These are phyloP conservation scores for Globisporangium sylvaticum DNA, from an alignment of 352 stramenopile species.

Conservation along the genomic window DNA sequence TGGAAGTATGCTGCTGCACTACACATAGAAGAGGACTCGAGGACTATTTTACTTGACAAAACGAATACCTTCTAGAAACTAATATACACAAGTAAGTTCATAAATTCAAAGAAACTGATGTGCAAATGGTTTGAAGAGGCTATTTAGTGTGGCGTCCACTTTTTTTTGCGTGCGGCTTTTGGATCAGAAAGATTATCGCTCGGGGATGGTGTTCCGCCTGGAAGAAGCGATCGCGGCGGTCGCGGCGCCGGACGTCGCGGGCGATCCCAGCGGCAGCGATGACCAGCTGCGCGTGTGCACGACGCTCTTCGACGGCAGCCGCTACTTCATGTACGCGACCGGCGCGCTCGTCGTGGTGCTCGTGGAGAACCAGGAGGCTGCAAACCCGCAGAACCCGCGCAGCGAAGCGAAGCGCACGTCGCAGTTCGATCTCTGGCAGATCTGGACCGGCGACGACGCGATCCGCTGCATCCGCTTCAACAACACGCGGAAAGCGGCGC, in stretches of 20 bases:
- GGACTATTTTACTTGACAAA: too few relatives aligned
- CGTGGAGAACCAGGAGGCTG: conserved; percentile 30
- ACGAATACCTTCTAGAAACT: too few relatives aligned
- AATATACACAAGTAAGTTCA: too few relatives aligned
- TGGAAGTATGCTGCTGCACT: too few relatives aligned
- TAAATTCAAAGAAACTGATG: too few relatives aligned
- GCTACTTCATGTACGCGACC: conserved; percentile 54
- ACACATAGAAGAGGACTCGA: too few relatives aligned
- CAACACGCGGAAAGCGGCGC: conserved; percentile 36
- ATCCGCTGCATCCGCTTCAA: conserved; percentile 62
- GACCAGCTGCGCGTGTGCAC: conserved; percentile 27
- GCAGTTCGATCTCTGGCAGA: conserved; percentile 69
- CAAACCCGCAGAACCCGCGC: conserved; percentile 11
- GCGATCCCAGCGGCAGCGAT: not conserved
- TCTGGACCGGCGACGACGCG: conserved; percentile 43
- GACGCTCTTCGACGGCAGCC: conserved; percentile 43
- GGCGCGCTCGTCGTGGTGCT: conserved; percentile 65
- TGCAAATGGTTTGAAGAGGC: too few relatives aligned
- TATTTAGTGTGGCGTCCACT: too few relatives aligned
- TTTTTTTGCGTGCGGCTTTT: not conserved
- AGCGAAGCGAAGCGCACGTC: conserved; percentile 26
- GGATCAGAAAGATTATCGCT: not conserved
- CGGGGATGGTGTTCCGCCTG: conserved; percentile 14
- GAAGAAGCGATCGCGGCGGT: conserved; percentile 36
- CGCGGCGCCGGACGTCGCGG: conserved; percentile 28